Evolutionary conservation across 768 basidiomycete genomes (phyloP), one percentile per base, ranked within the genome.

Genomic region (Peribolospora kevripleyi): DNA sequence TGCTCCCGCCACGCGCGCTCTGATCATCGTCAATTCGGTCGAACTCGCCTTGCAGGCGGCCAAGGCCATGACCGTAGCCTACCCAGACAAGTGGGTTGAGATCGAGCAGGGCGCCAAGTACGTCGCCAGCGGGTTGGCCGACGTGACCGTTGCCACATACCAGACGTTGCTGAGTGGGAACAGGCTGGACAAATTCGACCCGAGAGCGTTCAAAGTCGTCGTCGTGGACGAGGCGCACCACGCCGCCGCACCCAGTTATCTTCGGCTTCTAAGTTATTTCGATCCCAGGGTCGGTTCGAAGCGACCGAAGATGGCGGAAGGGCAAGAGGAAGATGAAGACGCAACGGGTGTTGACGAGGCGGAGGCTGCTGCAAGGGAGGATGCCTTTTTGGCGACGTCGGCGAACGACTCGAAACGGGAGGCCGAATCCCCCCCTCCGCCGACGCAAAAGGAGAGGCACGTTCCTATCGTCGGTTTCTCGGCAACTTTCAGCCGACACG

Each of bases 391-490:
- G 25, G 25, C 25, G 25, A 25, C 25, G 25, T 25, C 25, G 25
- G 25, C 25, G 25, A 25, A 25, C 25, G 25, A 25, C 25, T 25
- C 25, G 25, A 25, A 25, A 25, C 25, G 25, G 25, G 25, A 25
- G 25, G 25, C 25, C 25, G 25, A 25, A 25, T 25, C 25, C 25
- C 1, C 25, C 25, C 25, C 25, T 25, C 25, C 25, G 25, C 25
- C 25, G 25, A 25, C 25, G 25, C 25, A 39, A 36, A 36, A 55
- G 39, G 42, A 42, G 36, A 13, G 42, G 9, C 25, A 8, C 13
- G 76, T 90, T 38, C 86, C 90, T 3, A 78, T 93, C 52, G 73
- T 97, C 48, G 91, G 90, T 0, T 93, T 97, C 65, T 87, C 86
- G 54, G 91, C 91, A 2, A 97, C 91, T 0, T 93, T 93, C 69